Evolutionary conservation across 805 yeast species (phyloP).

Genomic region (Starmerella gropengiesseri): DNA sequence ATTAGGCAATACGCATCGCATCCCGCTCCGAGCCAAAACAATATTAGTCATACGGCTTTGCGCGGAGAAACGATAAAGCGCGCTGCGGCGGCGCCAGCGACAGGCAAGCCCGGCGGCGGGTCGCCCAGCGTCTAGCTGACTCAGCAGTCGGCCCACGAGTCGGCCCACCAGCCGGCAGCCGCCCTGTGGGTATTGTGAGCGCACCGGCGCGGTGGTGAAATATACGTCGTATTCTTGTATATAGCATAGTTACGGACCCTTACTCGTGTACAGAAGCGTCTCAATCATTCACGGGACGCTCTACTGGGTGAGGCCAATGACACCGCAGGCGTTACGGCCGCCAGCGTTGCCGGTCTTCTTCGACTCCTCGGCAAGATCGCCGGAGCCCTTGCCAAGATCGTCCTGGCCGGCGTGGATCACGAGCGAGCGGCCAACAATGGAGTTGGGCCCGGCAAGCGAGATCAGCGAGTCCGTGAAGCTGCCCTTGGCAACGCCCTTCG

Average conservation of each 20-base stretch:
- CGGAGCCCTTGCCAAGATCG: slow-evolving; percentile 91
- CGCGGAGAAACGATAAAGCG: too few species aligned
- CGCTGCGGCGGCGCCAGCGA: too few species aligned
- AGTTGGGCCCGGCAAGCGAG: slow-evolving; percentile 75
- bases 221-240: too few species aligned
- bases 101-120: too few species aligned
- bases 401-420: slow-evolving; percentile 89
- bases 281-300: too few species aligned
- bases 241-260: too few species aligned
- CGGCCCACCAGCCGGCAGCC: too few species aligned
- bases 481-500: slow-evolving; percentile 85
- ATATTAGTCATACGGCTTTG: not conserved
- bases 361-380: slow-evolving; percentile 52
- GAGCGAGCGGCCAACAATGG: slow-evolving; percentile 88
- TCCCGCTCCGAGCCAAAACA: slow-evolving; percentile 1
- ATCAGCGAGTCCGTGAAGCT: slow-evolving; percentile 63
- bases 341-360: slow-evolving; percentile 97
- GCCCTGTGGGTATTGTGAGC: too few species aligned
- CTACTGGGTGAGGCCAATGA: slow-evolving; percentile 63
- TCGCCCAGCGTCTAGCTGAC: too few species aligned
- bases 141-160: too few species aligned
- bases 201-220: too few species aligned
- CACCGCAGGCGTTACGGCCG: slow-evolving; percentile 97
- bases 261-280: too few species aligned
- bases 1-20: not conserved